Evolutionary conservation across 164 flowering plant genomes (phyloP).

Genomic region (Euptelea pleiosperma): DNA sequence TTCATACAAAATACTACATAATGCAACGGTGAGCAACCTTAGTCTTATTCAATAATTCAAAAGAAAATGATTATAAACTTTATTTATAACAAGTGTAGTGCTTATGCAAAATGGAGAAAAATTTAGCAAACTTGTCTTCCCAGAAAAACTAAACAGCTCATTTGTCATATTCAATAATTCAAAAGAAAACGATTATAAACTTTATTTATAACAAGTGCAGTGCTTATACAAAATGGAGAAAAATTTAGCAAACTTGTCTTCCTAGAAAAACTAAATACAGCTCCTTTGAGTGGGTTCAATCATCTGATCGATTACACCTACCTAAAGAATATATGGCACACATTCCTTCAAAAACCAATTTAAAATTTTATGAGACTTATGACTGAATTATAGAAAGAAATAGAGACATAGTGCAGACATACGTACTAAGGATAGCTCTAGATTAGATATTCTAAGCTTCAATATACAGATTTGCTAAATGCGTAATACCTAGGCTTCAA

Average conservation of each 20-base stretch:
- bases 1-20: conserved; percentile 1
- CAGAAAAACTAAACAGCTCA: conserved; percentile 68
- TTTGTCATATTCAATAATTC: no score
- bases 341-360: conserved; percentile 64
- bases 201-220: no score
- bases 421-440: not conserved
- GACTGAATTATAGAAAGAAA: no score
- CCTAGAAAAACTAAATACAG: no score
- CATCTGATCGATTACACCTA: conserved; percentile 94
- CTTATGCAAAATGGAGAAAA: not conserved
- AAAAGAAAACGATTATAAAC: no score
- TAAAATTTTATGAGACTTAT: not conserved
- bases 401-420: not conserved
- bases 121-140: conserved; percentile 64
- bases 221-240: no score
- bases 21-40: not conserved
- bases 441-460: not conserved
- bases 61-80: not conserved
- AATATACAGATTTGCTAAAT: not conserved
- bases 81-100: not conserved
- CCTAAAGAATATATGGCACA: conserved; percentile 81
- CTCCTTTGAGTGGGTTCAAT: conserved; percentile 83
- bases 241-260: no score
- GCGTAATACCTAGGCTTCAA: not conserved
- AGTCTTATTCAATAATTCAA: not conserved